phyloP scores from a whole-genome alignment of 139 green algal genomes.

The Chlamydomonas sphaeroides region DNA sequence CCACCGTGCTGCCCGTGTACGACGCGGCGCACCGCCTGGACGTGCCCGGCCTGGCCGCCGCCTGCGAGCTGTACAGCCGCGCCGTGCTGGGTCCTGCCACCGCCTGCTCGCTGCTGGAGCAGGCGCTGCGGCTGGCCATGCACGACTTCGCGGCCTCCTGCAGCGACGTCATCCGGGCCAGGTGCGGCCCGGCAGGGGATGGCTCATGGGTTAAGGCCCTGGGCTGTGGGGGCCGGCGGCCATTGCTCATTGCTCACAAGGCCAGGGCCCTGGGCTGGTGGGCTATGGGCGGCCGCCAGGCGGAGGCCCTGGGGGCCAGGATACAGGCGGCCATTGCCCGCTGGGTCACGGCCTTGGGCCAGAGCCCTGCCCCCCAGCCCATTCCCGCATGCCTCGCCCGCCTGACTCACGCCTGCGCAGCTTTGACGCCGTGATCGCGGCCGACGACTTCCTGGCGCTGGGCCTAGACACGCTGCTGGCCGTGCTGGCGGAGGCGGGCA shows the following conservation, averaged over 20 bases:
- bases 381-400: no score
- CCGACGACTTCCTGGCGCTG: conserved; percentile 39
- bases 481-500: conserved; percentile 22
- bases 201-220: no score
- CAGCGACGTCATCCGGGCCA: conserved; percentile 29
- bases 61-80: conserved; percentile 40
- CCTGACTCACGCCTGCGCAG: no score
- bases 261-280: no score
- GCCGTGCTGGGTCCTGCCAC: conserved; percentile 32
- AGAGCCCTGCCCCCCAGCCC: no score
- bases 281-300: no score
- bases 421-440: conserved; percentile 2
- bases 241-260: no score
- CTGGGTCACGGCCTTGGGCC: no score
- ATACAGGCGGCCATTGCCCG: no score
- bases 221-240: no score
- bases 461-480: conserved; percentile 21
- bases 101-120: conserved; percentile 44
- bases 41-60: conserved; percentile 42
- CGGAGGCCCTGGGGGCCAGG: no score
- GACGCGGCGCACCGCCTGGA: conserved; percentile 53
- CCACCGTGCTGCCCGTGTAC: conserved; percentile 42
- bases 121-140: conserved; percentile 47
- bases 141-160: conserved; percentile 30
- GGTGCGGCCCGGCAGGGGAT: no score